Evolutionary conservation across 164 flowering plant genomes (phyloP), one percentile per base, ranked within the genome.

Genomic region (Vitis rupestris): DNA sequence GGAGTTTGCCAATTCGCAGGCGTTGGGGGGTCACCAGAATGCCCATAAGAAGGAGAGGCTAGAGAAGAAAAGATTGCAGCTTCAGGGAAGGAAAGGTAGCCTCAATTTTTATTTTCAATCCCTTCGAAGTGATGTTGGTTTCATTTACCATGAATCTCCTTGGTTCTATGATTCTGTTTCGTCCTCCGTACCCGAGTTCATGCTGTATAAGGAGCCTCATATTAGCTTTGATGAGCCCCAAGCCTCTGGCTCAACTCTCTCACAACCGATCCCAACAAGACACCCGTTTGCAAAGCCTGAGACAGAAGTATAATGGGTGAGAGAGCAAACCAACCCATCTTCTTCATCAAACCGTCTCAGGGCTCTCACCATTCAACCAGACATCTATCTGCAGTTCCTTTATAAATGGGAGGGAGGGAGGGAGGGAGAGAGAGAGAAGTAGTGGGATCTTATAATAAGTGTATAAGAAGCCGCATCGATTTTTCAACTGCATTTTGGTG

Each of bases 1-100:
- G 67, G 30, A 61, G 31, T 73, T 73, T 49, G 52, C 59, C 4
- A 72, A 65, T 44, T 72, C 74, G 0, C 74, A 72, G 64, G 74
- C 71, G 0, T 37, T 61, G 19, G 71, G 71, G n/a, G 75, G 67
- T 49, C 71, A 73, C 54, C 71, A 73, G 16, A 73, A 73, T 56
- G 75, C 70, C 29, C 75, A 61, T 30, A 60, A 66, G 66, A 65
- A 66, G 31, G 64, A 65, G 53, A 72, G 71, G 63, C 17, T 67
- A 2, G 62, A 61, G 63, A 67, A 67, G 71, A 67, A 65, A 63
- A 67, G 52, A 30, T 6, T 61, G 55, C 75, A 54, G 66, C 66
- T 44, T 53, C 61, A 51, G 50, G 71, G 47, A 37, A 61, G 65
- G 67, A 54, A 14, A 3, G 49, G 50, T 3, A 27, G 50, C 56